Percentiles rank a stretch among this genome's conserved stretches.
These are phyloP conservation scores for Rhynchosporium graminicola DNA, from an alignment of 2,329 filamentous ascomycete species.

Conservation along the genomic window DNA sequence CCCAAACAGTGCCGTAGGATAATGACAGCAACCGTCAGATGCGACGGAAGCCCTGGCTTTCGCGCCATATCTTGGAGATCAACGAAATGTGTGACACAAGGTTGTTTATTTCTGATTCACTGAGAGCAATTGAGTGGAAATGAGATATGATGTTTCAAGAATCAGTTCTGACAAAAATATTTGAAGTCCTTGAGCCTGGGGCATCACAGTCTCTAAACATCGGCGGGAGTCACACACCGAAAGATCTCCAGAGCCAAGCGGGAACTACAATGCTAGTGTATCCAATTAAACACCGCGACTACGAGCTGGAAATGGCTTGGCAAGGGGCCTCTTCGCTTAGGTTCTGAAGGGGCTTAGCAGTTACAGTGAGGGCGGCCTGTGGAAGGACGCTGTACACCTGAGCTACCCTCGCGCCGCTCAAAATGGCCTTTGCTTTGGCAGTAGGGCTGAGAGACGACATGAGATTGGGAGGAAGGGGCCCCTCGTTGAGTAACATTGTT, in stretches of 20 bases:
- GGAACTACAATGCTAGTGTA: neutral
- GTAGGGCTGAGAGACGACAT: neutral
- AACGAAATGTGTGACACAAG: neutral
- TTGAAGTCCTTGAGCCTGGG: neutral
- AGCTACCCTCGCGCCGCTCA: conserved; percentile 3
- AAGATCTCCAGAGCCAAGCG: neutral
- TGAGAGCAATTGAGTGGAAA: neutral
- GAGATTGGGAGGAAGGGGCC: conserved; percentile 1
- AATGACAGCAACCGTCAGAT: too few species aligned
- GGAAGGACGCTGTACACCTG: too few species aligned
- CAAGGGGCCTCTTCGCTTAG: conserved; percentile 10
- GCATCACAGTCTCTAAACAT: conserved; percentile 2
- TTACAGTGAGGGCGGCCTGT: too few species aligned
- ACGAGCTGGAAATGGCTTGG: neutral
- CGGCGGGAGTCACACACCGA: conserved; percentile 9
- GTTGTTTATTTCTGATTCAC: neutral
- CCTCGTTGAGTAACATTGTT: neutral
- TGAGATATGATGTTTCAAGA: neutral
- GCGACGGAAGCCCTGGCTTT: too few species aligned
- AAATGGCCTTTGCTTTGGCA: neutral
- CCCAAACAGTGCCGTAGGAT: too few species aligned
- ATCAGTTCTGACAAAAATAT: neutral
- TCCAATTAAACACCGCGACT: neutral
- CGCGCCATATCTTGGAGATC: neutral
- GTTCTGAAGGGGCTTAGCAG: too few species aligned